Base-by-base conservation (phyloP, 164 flowering plant genomes). In the Umbilicus rupestris region DNA sequence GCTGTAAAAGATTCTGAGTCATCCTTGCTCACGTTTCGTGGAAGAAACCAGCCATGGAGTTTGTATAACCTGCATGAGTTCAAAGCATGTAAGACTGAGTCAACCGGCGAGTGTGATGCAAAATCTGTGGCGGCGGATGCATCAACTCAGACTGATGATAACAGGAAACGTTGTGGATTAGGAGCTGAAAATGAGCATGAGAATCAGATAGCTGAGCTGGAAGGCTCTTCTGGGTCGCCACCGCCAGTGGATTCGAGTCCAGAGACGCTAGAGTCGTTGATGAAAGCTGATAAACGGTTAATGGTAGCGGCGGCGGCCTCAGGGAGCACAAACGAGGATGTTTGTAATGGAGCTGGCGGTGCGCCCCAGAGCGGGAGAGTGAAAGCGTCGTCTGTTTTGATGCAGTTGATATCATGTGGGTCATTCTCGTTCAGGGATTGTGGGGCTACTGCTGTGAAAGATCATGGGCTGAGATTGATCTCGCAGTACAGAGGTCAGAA, bases 241-340 rank as follows among this genome's bases (percentile, higher is more conserved):
- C 96, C 96, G 16, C 96, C 93, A 69, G 83, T 91, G 15, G 86
- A 90, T 68, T 87, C 98, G 7, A 92, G 98, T 65, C 93, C 96
- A 3, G 98, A 90, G 66, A 86, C 94, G 1, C 77, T 88, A 33
- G 96, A 88, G 66, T 66, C 95, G 1, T 60, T 90, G 73, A 83
- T 92, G 77, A 87, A 86, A 72, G 87, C 89, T 0, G 90, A 89
- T 31, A 78, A 81, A 39, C 66, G 78, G 66, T 28, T 79, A 15
- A 46, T n/a, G n/a, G n/a, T n/a, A n/a, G n/a, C n/a, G n/a, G n/a
- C 74, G 24, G 6, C 28, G 20, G 28, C 7, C 24, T 49, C 26
- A 20, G 28, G 28, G 20, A 49, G 20, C 55, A 49, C 55, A 49
- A 22, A 2, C 6, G 7, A 49, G 55, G 26, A 49, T 22, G 22